A percentile compares a stretch with the other conserved stretches of the same genome.
These are phyloP conservation scores for Thelonectria rubi DNA, from an alignment of 2,329 filamentous ascomycete genomes.

Conservation along the genomic window DNA sequence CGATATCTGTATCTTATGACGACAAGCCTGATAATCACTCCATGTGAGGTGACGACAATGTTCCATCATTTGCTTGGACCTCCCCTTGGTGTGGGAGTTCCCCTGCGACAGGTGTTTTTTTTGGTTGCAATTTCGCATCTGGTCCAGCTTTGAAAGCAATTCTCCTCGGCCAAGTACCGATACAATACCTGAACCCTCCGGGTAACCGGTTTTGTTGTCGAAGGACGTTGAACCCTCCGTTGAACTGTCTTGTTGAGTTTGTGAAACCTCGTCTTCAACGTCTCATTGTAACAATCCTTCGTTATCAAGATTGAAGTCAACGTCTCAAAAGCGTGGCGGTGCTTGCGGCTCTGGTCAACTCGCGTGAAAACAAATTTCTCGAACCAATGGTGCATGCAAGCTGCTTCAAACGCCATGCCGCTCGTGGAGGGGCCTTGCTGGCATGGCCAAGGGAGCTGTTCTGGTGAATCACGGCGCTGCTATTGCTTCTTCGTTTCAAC, in stretches of 20 bases:
- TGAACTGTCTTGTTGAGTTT: background rate
- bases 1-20: constrained; percentile 25
- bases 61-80: constrained; percentile 27
- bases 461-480: constrained; percentile 27
- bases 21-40: constrained; percentile 28
- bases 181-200: constrained; percentile 34
- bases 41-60: constrained; percentile 38
- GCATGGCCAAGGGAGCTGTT: constrained; percentile 16
- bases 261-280: background rate
- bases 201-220: constrained; percentile 26
- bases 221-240: background rate
- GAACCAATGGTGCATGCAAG: constrained; percentile 35
- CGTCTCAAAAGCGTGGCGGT: background rate
- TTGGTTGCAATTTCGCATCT: constrained; percentile 39
- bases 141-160: constrained; percentile 30
- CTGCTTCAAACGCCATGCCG: constrained; percentile 35
- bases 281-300: background rate
- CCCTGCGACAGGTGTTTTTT: constrained; percentile 29
- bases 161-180: constrained; percentile 39
- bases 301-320: background rate
- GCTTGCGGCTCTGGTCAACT: constrained; percentile 36
- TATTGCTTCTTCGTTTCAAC: constrained; percentile 22
- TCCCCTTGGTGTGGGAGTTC: constrained; percentile 21
- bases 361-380: constrained; percentile 21
- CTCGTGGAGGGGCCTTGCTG: constrained; percentile 28